Conservation (phyloP, 257 asterid species). For the Vinca minor region DNA sequence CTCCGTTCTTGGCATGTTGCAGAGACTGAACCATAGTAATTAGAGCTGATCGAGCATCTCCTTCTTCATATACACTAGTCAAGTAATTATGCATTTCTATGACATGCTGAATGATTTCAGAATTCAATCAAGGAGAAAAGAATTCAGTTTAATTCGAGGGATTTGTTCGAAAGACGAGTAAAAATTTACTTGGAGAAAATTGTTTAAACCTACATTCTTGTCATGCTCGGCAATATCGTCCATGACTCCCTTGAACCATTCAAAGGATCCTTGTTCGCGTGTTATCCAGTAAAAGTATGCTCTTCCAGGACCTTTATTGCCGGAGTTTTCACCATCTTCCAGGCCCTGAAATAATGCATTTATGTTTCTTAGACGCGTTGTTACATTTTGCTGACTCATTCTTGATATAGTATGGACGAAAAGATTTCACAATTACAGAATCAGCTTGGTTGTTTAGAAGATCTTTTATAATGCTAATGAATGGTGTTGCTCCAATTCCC, state of each 20-base stretch:
- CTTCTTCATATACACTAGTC: conserved; percentile 89
- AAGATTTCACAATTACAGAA: conserved; percentile 29
- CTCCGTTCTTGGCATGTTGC: conserved; percentile 85
- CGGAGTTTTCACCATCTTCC: conserved; percentile 12
- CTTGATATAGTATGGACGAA: not conserved
- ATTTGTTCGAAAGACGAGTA: not conserved
- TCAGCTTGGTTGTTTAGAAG: conserved; percentile 43
- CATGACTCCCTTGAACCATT: conserved; percentile 97
- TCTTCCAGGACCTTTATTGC: conserved; percentile 45
- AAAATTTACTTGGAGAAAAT: too few relatives aligned
- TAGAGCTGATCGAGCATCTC: conserved; percentile 92
- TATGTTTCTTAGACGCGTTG: conserved; percentile 2
- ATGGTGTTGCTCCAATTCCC: conserved; percentile 96
- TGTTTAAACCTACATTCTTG: conserved; percentile 40
- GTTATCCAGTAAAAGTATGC: conserved; percentile 96
- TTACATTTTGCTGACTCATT: not conserved
- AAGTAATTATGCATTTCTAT: conserved; percentile 90
- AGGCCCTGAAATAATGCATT: conserved; percentile 26
- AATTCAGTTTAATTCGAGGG: not conserved
- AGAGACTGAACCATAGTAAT: conserved; percentile 89
- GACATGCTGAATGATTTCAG: conserved; percentile 41
- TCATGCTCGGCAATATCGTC: conserved; percentile 86
- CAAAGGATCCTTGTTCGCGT: conserved; percentile 89
- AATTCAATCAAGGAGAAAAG: not conserved
- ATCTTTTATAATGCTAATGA: conserved; percentile 76